A percentile compares a stretch with the other conserved stretches of the same genome.
Conservation (phyloP, 208 protist genomes). For the Trypanosoma caninum region DNA sequence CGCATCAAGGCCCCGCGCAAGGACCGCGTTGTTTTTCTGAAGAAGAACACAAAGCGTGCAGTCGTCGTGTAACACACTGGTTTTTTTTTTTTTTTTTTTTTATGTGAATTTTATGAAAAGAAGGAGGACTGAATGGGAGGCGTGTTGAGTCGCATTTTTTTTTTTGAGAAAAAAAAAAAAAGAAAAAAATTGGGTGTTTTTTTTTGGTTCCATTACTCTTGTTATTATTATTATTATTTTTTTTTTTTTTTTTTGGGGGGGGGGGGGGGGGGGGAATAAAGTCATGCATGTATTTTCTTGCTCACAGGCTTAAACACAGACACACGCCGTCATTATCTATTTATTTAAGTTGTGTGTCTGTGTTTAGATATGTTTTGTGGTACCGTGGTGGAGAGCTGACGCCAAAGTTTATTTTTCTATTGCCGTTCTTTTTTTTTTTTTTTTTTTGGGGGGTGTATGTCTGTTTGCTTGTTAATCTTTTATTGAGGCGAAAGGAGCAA, state of each 20-base stretch:
- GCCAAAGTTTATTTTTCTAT: slow-evolving; percentile 5
- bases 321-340: not conserved
- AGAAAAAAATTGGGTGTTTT: not conserved
- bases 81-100: not conserved
- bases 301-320: not conserved
- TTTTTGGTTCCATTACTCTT: not conserved
- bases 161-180: not conserved
- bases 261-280: not conserved
- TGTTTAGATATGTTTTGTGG: not conserved
- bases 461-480: too few relatives aligned
- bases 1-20: slow-evolving; percentile 26
- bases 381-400: not conserved
- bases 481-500: too few relatives aligned
- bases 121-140: not conserved
- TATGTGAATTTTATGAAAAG: too few relatives aligned
- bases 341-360: not conserved
- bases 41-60: slow-evolving; percentile 89
- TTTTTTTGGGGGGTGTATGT: slow-evolving; percentile 13
- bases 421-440: slow-evolving; percentile 1
- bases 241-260: not conserved
- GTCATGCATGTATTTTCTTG: slow-evolving; percentile 1
- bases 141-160: too few relatives aligned
- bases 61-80: slow-evolving; percentile 10
- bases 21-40: slow-evolving; percentile 56
- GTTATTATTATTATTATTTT: not conserved